Conservation (phyloP, 257 asterid species). For the Solanum sparsipilum region DNA sequence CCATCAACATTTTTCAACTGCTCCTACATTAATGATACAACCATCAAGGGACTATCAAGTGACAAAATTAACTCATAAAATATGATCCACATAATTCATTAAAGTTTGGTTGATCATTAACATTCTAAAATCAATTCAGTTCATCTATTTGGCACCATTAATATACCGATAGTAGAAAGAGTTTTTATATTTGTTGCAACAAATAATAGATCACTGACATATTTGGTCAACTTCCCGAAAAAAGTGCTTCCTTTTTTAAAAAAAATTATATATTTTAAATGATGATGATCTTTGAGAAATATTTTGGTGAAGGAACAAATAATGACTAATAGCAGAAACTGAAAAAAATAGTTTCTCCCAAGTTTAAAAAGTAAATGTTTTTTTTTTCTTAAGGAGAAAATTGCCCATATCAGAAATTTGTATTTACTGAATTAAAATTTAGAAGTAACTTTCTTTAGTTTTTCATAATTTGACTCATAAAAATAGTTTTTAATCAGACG, state of each 20-base stretch:
- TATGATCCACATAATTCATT: too few species aligned
- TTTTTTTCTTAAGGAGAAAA: not conserved
- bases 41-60: not conserved
- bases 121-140: too few species aligned
- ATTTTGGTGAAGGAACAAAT: not conserved
- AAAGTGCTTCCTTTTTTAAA: not conserved
- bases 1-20: not conserved
- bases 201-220: not conserved
- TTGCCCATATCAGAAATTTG: not conserved
- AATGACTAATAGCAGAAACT: not conserved
- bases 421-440: not conserved
- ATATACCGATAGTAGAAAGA: not conserved
- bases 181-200: not conserved
- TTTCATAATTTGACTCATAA: not conserved
- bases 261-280: not conserved
- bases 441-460: not conserved
- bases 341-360: not conserved
- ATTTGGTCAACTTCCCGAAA: not conserved
- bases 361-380: not conserved
- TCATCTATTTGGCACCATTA: too few species aligned
- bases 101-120: too few species aligned
- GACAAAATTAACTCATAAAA: not conserved
- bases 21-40: not conserved
- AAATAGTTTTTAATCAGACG: not conserved
- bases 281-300: not conserved